Percentiles rank a stretch among this genome's conserved stretches.
Conservation (phyloP, 805 yeast genomes). For the Hanseniaspora occidentalis region DNA sequence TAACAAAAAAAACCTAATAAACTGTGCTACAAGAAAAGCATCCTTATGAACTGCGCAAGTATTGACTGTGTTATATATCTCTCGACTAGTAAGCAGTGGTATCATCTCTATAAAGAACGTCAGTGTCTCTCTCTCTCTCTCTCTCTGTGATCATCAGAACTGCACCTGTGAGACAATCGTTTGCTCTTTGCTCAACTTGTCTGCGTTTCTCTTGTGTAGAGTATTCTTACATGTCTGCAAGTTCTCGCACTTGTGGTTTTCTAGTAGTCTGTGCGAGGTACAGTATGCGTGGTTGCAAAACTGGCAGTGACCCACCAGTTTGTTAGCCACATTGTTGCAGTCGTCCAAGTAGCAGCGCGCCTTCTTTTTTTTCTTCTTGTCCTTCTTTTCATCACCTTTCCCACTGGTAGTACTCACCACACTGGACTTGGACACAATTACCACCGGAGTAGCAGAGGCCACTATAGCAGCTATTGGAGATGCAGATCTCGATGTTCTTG, state of each 20-base stretch:
- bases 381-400: conserved; percentile 8
- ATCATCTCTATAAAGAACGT: too few species aligned
- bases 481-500: neutral
- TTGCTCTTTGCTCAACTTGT: conserved; percentile 71
- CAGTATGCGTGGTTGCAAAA: conserved; percentile 79
- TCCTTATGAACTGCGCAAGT: too few species aligned
- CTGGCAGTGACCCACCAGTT: conserved; percentile 69
- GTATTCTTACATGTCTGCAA: conserved; percentile 69
- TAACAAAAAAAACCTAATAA: too few species aligned
- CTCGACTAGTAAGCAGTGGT: too few species aligned
- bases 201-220: conserved; percentile 75
- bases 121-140: too few species aligned
- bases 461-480: neutral
- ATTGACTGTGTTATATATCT: too few species aligned
- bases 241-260: conserved; percentile 72
- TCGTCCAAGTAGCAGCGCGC: conserved; percentile 37
- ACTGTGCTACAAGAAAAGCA: too few species aligned
- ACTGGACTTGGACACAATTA: neutral
- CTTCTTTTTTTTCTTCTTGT: conserved; percentile 30
- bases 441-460: too few species aligned
- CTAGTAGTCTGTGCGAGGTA: conserved; percentile 75
- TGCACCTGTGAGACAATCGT: conserved; percentile 53
- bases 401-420: neutral
- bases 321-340: conserved; percentile 53
- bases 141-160: too few species aligned